Evolutionary conservation across 2,329 filamentous ascomycete genomes (phyloP).

Genomic region (Teratosphaeria viscida): DNA sequence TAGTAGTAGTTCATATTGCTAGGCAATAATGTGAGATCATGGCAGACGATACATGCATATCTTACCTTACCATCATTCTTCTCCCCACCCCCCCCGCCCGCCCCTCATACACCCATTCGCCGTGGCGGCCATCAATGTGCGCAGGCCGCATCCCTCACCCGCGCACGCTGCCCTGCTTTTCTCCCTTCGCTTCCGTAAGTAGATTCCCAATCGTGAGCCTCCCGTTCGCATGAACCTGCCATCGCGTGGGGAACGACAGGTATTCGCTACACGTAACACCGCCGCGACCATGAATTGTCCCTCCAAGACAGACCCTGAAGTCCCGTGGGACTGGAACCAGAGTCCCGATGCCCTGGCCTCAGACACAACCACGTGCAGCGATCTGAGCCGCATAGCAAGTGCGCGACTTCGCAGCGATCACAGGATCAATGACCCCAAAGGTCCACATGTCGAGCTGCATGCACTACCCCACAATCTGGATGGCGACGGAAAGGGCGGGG

Average conservation of each 20-base stretch:
- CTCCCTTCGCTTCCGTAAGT: not conserved
- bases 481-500: not conserved
- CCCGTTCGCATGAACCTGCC: not conserved
- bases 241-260: not conserved
- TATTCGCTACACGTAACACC: not conserved
- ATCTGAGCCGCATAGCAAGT: conserved; percentile 52
- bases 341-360: conserved; percentile 47
- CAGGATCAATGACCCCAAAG: conserved; percentile 25
- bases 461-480: conserved; percentile 5
- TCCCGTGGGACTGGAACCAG: conserved; percentile 49
- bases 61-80: not conserved
- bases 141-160: not conserved
- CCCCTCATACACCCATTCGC: not conserved
- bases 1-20: not conserved
- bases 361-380: conserved; percentile 52
- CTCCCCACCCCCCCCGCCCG: not conserved
- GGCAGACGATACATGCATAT: not conserved
- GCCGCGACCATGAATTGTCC: conserved; percentile 50
- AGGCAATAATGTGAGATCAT: not conserved
- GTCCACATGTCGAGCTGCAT: conserved; percentile 10
- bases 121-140: not conserved
- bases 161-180: not conserved
- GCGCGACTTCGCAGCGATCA: conserved; percentile 41
- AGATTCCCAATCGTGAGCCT: not conserved
- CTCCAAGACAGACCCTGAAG: conserved; percentile 48